Evolutionary conservation across 164 flowering plant genomes (phyloP).

Genomic region (Tetracentron sinense): DNA sequence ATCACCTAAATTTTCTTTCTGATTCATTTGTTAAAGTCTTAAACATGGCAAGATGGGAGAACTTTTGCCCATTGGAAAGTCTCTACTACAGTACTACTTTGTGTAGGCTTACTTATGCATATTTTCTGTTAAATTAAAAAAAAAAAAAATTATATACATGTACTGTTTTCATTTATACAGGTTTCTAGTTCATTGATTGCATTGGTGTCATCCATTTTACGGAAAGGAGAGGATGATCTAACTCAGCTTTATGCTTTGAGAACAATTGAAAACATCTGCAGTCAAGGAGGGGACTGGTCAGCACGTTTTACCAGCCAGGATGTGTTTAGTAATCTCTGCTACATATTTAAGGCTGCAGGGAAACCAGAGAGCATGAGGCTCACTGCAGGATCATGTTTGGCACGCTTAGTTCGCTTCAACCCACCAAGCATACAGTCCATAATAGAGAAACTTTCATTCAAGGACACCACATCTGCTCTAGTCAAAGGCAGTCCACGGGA

Average conservation of each 20-base stretch:
- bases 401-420: slow-evolving; percentile 74
- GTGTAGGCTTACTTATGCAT: too few relatives aligned
- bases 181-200: slow-evolving; percentile 77
- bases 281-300: slow-evolving; percentile 93
- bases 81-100: slow-evolving; percentile 1
- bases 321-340: slow-evolving; percentile 77
- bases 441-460: slow-evolving; percentile 70
- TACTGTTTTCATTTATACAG: slow-evolving; percentile 34
- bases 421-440: slow-evolving; percentile 67
- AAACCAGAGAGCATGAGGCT: slow-evolving; percentile 87
- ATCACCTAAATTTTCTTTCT: background rate
- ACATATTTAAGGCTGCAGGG: slow-evolving; percentile 73
- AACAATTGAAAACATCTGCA: slow-evolving; percentile 89
- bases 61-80: too few relatives aligned
- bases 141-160: slow-evolving; percentile 26
- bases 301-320: slow-evolving; percentile 85
- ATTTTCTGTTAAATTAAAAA: too few relatives aligned
- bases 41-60: too few relatives aligned
- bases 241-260: slow-evolving; percentile 94
- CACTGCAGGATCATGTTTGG: slow-evolving; percentile 95
- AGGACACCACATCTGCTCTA: slow-evolving; percentile 62
- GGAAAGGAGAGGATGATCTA: slow-evolving; percentile 92
- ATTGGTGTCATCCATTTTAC: slow-evolving; percentile 69
- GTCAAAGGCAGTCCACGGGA: slow-evolving; percentile 80
- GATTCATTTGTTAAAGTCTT: background rate